Evolutionary conservation across 2,329 filamentous ascomycete genomes (phyloP), one percentile per base, ranked within the genome.

Genomic region (Didymosphaeria variabile): DNA sequence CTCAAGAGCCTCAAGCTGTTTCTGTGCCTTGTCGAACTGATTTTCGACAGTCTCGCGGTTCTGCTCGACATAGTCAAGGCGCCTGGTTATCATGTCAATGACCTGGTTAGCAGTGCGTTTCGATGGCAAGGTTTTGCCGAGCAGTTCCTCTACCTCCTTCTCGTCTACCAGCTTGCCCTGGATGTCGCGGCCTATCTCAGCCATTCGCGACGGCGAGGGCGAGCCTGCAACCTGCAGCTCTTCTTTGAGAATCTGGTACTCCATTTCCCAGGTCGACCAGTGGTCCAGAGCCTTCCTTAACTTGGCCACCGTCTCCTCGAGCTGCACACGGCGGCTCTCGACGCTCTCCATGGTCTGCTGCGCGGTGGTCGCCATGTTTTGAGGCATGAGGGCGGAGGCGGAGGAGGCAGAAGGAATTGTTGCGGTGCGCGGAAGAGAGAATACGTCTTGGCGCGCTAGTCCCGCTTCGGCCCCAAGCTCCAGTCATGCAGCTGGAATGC

Each of bases 221-320:
- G 67, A 64, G n/a, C 61, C 55, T 52, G 67, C 72, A 52, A 52
- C 82, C 55, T 87, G 80, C 32, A 98, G 86, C 71, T 96, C 92
- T 75, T 96, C 92, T 75, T 91, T 93, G 63, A 98, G 84, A 26
- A 90, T 88, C 74, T 97, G 92, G 78, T 98, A 98, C 77, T 98
- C 94, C 51, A 91, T 88, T 76, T 97, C 94, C 87, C 92, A 96
- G 57, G 89, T 90, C 66, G 92, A 91, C 94, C 94, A 99, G 80
- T 97, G 90, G 64, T 89, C 88, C 56, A 98, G 84, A 7, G 91
- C 89, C 71, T 90, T 88, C 58, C 87, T 87, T 21, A 98, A 86
- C 75, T 92, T 88, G 53, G 84, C 81, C 50, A 97, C 86, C 66
- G 90, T 93, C 40, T 88, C 86, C 77, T 97, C 92, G 8, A 98